Percentiles rank a stretch among this genome's conserved stretches.
Evolutionary conservation across 2,329 filamentous ascomycete genomes (phyloP).

Genomic region (Chaetomium sp.): DNA sequence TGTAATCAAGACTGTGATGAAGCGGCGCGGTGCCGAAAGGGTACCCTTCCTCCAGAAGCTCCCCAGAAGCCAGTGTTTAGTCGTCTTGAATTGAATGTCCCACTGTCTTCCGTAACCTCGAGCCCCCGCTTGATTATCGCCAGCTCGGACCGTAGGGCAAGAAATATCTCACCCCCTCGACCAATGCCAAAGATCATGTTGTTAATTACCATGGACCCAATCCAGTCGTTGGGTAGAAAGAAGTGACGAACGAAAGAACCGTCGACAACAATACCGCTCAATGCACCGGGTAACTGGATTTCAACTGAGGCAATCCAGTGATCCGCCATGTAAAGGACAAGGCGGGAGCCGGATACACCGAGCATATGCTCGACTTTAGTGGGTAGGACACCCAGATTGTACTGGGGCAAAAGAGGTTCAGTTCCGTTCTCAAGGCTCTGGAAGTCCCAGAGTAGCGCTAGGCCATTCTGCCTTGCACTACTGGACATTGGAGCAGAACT

Average conservation of each 20-base stretch:
- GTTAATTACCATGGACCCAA: constrained; percentile 6
- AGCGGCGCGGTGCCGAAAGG: background rate
- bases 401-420: background rate
- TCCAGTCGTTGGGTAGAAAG: constrained; percentile 23
- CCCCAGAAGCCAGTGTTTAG: background rate
- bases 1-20: too few relatives aligned
- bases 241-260: constrained; percentile 18
- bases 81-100: constrained; percentile 12
- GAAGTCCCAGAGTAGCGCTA: background rate
- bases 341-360: background rate
- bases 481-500: too few relatives aligned
- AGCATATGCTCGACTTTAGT: background rate
- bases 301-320: constrained; percentile 25
- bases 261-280: background rate
- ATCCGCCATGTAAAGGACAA: constrained; percentile 59
- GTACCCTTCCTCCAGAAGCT: background rate
- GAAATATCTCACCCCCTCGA: constrained; percentile 13
- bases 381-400: background rate
- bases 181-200: constrained; percentile 12
- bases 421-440: background rate
- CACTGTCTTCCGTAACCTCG: constrained; percentile 16
- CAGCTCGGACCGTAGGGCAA: constrained; percentile 14
- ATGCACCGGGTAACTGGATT: background rate
- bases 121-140: constrained; percentile 20
- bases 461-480: too few relatives aligned